Base-by-base conservation (phyloP, 1,139 yeast species). In the Nematodospora anomalae region DNA sequence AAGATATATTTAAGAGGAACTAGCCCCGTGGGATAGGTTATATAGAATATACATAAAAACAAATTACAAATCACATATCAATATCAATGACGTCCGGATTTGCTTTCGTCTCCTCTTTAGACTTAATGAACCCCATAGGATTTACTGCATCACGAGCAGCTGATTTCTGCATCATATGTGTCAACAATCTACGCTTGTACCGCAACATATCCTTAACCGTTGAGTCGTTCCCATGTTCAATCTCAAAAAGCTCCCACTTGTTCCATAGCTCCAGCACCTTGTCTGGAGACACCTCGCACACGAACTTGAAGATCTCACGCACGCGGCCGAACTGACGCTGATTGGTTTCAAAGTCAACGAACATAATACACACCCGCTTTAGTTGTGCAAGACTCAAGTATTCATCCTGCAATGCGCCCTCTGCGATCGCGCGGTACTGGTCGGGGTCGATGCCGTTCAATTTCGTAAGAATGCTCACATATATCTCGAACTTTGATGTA, bases 141-240 rank as follows among this genome's bases (percentile, higher is more conserved):
- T 71, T 72, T 25, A 55, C 53, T 2, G 52, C 50, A 31, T 57
- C 53, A 11, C 38, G 36, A 18, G 21, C 6, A n/a, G 50, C 45
- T 1, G 46, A 38, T 21, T 59, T 53, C 3, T 63, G 67, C 27
- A 59, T 66, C n/a, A 72, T 66, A 32, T 73, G 64, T 34, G 43
- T 39, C 11, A 34, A 36, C 3, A 55, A 41, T 3, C 34, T 37
- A 31, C 90, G 67, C 54, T 81, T 85, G 47, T 71, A 65, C 32
- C 83, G 66, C 15, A 89, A 58, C 90, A 88, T 83, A 11, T 80
- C 83, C 49, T 84, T 88, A 57, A 76, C 88, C 0, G 85, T 76
- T 2, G 68, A 71, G 50, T 85, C 95, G 43, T 74, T 66, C 2
- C 97, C 97, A 54, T 76, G 51, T 13, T 74, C 67, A 26, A 86